Base-by-base conservation (phyloP, 202 grass and related monocot species). In the Hordeum pubiflorum region DNA sequence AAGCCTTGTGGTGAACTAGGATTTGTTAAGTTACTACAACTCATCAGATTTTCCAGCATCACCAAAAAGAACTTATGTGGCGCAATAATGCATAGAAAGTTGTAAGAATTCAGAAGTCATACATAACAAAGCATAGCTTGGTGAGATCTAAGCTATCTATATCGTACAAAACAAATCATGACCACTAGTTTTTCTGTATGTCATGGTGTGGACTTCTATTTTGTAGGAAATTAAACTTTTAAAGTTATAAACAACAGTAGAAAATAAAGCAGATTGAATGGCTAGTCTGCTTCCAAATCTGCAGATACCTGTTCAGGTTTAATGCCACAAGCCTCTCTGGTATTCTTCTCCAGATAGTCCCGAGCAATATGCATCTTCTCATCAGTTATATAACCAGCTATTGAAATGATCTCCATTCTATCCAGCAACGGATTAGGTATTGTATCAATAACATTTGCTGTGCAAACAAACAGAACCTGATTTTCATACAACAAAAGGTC, bases 331-430 rank as follows among this genome's bases (percentile, higher is more conserved):
- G 96, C 66, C 69, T 91, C 89, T 80, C 89, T 83, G 60, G 90
- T 96, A 85, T 84, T 82, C 84, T 96, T 99, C 86, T 99, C 96
- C 52, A 93, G 82, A 87, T 93, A 91, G 72, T 99, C 96, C 71
- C 90, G 85, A 82, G 96, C 90, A 89, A 99, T 96, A 83, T 99
- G 92, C 90, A 96, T 89, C 69, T 96, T 99, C 65, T 99, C 92
- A 81, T 99, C 96, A 77, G 92, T 99, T 81, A 99, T 99, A 85
- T 99, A 99, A 78, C 96, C 96, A 63, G 96, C 96, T 88, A 99
- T 90, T 82, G 96, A 83, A 81, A 99, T 99, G 34, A 85, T 86
- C 72, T 99, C 96, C 96, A 99, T 99, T 66, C 96, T 93, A 91
- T 99, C 96, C 86, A 96, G 41, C 69, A 99, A 84, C 39, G 96